Percentiles rank a stretch among this genome's conserved stretches.
Conservation (phyloP, 2,329 filamentous ascomycete species). For the Trichoderma harzianum region DNA sequence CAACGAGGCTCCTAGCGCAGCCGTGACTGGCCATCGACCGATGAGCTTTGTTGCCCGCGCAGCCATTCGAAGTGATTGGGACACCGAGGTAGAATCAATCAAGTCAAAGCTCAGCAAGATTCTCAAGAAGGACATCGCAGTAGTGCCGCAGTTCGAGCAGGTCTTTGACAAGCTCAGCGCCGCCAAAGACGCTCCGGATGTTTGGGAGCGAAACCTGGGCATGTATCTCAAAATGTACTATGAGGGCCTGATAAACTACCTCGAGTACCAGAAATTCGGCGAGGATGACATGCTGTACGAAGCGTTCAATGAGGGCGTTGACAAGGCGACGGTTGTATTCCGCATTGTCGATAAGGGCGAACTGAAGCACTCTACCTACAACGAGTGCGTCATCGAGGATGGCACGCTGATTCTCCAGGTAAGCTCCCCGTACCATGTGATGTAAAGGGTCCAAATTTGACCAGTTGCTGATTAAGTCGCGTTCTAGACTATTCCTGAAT, state of each 20-base stretch:
- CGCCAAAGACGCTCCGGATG: slow-evolving; percentile 28
- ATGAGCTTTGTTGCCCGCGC: slow-evolving; percentile 44
- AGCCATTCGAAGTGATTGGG: slow-evolving; percentile 43
- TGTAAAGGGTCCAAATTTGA: not conserved
- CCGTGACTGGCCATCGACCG: slow-evolving; percentile 23
- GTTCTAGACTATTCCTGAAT: not conserved
- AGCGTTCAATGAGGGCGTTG: slow-evolving; percentile 46
- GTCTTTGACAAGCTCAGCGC: slow-evolving; percentile 40
- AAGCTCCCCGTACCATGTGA: not conserved
- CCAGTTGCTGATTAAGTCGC: not conserved
- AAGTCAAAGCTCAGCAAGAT: slow-evolving; percentile 39
- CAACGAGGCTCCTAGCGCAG: slow-evolving; percentile 38
- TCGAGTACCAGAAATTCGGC: slow-evolving; percentile 44
- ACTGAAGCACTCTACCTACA: slow-evolving; percentile 36
- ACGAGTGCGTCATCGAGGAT: slow-evolving; percentile 47
- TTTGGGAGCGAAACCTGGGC: slow-evolving; percentile 45
- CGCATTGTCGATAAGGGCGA: slow-evolving; percentile 46
- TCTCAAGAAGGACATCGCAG: slow-evolving; percentile 40
- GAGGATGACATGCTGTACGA: slow-evolving; percentile 49
- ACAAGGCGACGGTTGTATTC: slow-evolving; percentile 41
- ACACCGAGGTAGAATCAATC: slow-evolving; percentile 37
- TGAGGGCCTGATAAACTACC: slow-evolving; percentile 39
- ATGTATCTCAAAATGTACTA: slow-evolving; percentile 41
- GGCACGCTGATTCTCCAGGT: slow-evolving; percentile 50
- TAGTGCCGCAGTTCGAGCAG: slow-evolving; percentile 47